A percentile compares a stretch with the other conserved stretches of the same genome.
phyloP scores from a whole-genome alignment of 257 asterid species.

The Perilla frutescens region DNA sequence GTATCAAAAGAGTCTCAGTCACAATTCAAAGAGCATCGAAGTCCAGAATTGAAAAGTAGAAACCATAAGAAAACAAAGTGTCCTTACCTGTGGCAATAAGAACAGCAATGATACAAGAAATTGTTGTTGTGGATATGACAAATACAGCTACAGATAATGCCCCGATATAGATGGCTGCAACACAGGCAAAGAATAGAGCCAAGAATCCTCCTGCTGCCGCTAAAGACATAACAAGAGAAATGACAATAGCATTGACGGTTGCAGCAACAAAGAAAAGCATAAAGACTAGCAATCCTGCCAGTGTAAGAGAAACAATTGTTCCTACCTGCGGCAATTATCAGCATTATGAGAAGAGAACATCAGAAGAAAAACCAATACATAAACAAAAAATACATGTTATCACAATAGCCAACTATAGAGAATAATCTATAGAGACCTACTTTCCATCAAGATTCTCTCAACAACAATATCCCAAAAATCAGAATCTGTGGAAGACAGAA shows the following conservation, averaged over 20 bases:
- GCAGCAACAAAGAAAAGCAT: conserved; percentile 81
- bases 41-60: conserved; percentile 13
- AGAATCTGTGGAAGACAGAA: not conserved
- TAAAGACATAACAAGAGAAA: conserved; percentile 81
- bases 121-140: conserved; percentile 65
- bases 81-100: conserved; percentile 69
- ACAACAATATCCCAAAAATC: not conserved
- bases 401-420: conserved; percentile 1
- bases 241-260: conserved; percentile 75
- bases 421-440: not conserved
- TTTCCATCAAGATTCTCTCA: not conserved
- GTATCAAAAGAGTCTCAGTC: not conserved
- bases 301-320: conserved; percentile 57
- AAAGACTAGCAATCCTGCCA: conserved; percentile 72
- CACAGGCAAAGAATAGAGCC: conserved; percentile 77
- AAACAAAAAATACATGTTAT: not conserved
- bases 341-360: conserved; percentile 17
- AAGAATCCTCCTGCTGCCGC: conserved; percentile 95
- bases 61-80: conserved; percentile 16
- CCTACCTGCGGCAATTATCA: conserved; percentile 66
- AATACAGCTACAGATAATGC: conserved; percentile 69
- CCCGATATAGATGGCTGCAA: conserved; percentile 73
- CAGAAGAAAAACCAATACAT: not conserved
- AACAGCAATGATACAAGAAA: conserved; percentile 63
- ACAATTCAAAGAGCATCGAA: conserved; percentile 4